phyloP scores from a whole-genome alignment of 1,284 basidiomycete species.

The Apiotrichum gamsii region DNA sequence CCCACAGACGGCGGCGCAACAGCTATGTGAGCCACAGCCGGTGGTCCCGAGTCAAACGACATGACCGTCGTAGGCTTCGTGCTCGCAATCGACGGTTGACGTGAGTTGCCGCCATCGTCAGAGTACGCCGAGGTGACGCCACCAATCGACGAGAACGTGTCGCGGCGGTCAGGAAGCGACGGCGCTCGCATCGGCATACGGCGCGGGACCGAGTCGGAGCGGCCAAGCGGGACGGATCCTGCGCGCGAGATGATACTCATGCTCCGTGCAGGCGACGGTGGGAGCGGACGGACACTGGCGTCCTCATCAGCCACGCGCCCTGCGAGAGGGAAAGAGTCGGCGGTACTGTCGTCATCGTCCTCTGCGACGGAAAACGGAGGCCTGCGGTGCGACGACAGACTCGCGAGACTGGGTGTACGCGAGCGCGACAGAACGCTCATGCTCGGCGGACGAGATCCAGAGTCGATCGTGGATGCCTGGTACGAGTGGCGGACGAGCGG shows the following conservation, averaged over 20 bases:
- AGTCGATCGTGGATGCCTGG: constrained; percentile 25
- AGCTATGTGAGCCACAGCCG: constrained; percentile 81
- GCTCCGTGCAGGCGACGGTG: constrained; percentile 71
- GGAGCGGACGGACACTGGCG: constrained; percentile 75
- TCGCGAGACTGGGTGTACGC: constrained; percentile 25
- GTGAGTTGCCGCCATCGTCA: constrained; percentile 10
- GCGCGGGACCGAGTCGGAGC: constrained; percentile 9
- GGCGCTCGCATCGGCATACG: not conserved
- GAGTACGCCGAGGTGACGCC: constrained; percentile 14
- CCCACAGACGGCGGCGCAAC: constrained; percentile 6
- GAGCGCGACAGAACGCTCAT: constrained; percentile 26
- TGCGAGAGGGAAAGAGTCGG: constrained; percentile 4
- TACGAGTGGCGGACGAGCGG: constrained; percentile 19
- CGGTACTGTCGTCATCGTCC: constrained; percentile 14
- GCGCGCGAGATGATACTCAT: constrained; percentile 28
- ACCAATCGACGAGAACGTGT: constrained; percentile 13
- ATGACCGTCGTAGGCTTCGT: constrained; percentile 93
- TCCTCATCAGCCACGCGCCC: constrained; percentile 74
- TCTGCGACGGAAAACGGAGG: too few species aligned
- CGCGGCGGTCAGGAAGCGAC: not conserved
- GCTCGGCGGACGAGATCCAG: constrained; percentile 19
- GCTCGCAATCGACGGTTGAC: constrained; percentile 54
- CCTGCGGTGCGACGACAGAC: constrained; percentile 15
- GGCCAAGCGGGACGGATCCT: constrained; percentile 9
- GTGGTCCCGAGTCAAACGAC: constrained; percentile 66